Conservation (phyloP, 2,329 filamentous ascomycete genomes). For the Triangularia verruculosa region DNA sequence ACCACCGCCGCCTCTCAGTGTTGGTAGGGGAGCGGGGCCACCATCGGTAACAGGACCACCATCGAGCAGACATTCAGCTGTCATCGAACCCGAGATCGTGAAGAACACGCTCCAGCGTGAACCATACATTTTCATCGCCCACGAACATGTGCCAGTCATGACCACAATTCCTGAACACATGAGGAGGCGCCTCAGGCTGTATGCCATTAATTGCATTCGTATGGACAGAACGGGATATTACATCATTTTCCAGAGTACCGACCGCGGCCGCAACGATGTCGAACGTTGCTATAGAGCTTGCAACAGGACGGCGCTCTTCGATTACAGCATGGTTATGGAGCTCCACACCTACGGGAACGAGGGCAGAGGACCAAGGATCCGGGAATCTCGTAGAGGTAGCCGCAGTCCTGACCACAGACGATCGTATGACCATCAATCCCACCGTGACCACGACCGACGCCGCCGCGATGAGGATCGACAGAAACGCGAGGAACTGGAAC, state of each 20-base stretch:
- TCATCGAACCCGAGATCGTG: slow-evolving; percentile 65
- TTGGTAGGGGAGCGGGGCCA: slow-evolving; percentile 42
- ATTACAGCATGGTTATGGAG: slow-evolving; percentile 88
- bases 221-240: slow-evolving; percentile 87
- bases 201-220: slow-evolving; percentile 75
- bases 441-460: slow-evolving; percentile 15
- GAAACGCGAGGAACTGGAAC: slow-evolving; percentile 61
- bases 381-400: slow-evolving; percentile 32
- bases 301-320: slow-evolving; percentile 83
- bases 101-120: slow-evolving; percentile 68
- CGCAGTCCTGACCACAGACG: slow-evolving; percentile 35
- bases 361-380: slow-evolving; percentile 32
- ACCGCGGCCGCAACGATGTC: slow-evolving; percentile 73
- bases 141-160: slow-evolving; percentile 82
- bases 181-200: slow-evolving; percentile 83
- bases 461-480: slow-evolving; percentile 5
- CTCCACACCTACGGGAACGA: slow-evolving; percentile 50
- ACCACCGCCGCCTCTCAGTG: slow-evolving; percentile 27
- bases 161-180: slow-evolving; percentile 83
- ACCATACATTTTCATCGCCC: slow-evolving; percentile 89
- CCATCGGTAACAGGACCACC: slow-evolving; percentile 35
- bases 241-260: slow-evolving; percentile 80
- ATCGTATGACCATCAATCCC: slow-evolving; percentile 41
- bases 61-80: slow-evolving; percentile 31
- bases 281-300: slow-evolving; percentile 75